These are phyloP conservation scores for Telfairia occidentalis DNA, from an alignment of 331 rosid species.

Conservation along the genomic window DNA sequence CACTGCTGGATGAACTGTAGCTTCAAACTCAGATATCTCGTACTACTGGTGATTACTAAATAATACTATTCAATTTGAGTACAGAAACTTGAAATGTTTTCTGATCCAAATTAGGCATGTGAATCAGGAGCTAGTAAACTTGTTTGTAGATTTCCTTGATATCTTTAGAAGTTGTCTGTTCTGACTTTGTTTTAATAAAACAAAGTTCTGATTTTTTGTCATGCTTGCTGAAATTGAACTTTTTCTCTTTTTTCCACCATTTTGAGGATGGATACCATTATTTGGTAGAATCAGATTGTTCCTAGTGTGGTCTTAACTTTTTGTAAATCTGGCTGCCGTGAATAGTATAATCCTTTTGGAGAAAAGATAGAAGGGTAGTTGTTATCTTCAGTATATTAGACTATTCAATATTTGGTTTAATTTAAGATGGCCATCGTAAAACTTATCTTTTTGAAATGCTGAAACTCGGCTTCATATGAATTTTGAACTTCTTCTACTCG, in stretches of 20 bases:
- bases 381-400: neutral
- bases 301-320: too few relatives aligned
- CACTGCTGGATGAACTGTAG: neutral
- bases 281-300: neutral
- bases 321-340: neutral
- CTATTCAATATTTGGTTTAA: neutral
- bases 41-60: neutral
- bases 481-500: neutral
- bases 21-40: neutral
- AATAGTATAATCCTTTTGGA: neutral
- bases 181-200: neutral
- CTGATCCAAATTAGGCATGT: neutral
- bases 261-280: neutral
- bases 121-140: neutral
- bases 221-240: neutral
- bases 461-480: neutral
- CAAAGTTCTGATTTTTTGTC: neutral
- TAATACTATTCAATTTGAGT: neutral
- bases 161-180: neutral
- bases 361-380: neutral
- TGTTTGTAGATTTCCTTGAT: conserved; percentile 1
- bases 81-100: neutral
- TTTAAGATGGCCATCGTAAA: neutral
- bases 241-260: neutral
- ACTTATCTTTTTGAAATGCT: neutral